phyloP scores from a whole-genome alignment of 768 basidiomycete species.

The Daedaleopsis nitida region DNA sequence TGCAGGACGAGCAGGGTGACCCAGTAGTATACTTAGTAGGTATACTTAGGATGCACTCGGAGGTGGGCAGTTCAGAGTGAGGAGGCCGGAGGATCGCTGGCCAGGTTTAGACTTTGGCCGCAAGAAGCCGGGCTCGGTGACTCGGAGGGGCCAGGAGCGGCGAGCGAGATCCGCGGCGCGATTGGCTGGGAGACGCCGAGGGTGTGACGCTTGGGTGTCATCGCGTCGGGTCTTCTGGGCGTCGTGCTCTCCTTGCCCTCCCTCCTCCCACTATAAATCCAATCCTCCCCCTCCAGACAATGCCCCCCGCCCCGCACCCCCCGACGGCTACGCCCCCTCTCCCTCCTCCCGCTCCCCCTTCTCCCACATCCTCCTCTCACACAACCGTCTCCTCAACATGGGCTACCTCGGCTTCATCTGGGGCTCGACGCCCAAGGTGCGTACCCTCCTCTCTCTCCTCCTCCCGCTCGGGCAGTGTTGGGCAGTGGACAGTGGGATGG shows the following conservation, averaged over 20 bases:
- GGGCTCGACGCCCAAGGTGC: conserved; percentile 5
- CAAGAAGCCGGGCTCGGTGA: conserved; percentile 13
- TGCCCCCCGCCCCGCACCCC: not conserved
- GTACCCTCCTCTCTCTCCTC: not conserved
- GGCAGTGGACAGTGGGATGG: not conserved
- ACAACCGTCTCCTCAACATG: conserved; percentile 7
- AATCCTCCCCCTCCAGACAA: conserved; percentile 1
- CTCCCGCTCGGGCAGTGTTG: not conserved
- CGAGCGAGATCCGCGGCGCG: conserved; percentile 20
- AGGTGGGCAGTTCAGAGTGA: no score
- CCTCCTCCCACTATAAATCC: conserved; percentile 4
- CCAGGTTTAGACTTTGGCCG: conserved; percentile 13
- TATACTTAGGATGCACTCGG: no score
- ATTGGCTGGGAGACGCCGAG: conserved; percentile 8
- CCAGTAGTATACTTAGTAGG: no score
- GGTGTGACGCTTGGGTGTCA: conserved; percentile 2
- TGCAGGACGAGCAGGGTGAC: no score
- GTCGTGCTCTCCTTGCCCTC: conserved; percentile 3
- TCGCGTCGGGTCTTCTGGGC: conserved; percentile 6
- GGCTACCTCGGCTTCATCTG: conserved; percentile 20
- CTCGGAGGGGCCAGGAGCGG: not conserved
- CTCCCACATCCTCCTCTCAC: conserved; percentile 8
- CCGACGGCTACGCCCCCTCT: conserved; percentile 9
- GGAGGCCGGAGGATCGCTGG: not conserved
- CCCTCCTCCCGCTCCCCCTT: conserved; percentile 6